Base-by-base conservation (phyloP, 495 filamentous ascomycete genomes). In the Letharia columbiana region DNA sequence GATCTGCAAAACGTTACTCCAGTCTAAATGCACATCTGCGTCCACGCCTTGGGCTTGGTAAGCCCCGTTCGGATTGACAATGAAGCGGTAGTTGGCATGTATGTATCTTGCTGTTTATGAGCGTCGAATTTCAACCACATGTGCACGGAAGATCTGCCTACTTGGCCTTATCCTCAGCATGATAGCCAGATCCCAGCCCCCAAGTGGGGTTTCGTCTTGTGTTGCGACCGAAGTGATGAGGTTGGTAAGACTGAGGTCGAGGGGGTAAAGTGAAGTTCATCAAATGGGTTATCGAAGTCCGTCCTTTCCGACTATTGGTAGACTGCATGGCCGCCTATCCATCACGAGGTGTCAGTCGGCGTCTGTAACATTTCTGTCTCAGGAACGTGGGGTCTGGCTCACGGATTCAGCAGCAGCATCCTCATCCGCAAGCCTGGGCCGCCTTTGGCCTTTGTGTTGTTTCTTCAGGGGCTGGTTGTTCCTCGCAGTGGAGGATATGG, bases 1-100 rank as follows among this genome's bases (percentile, higher is more conserved):
- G 57, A 98, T 87, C 73, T 98, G 94, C 50, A 96, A 82, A 13
- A 98, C 89, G 66, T 89, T 86, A 60, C 85, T 82, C 94, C 94
- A 98, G 63, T 96, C 90, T 60, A 98, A 77, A 72, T 94, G 89
- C 50, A 92, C 84, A 76, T 98, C 93, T 39, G 94, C 87, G 77
- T 98, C 91, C 61, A 83, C 82, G 28, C 90, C 87, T 72, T 97
- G 93, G 1, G 84, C 80, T 62, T 83, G 80, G 73, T 96, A 98
- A 68, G 87, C 86, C 23, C 87, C 89, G 28, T 82, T 81, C 1
- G 94, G 94, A 65, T 89, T 85, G 45, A 98, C 94, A 64, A 98
- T 89, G 73, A 98, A 98, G 31, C 94, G 86, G 73, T 98, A 98
- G 75, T 98, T 98, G 37, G 94, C 91, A 77, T 98, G 92, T 35